These are phyloP conservation scores for Phytophthora tubulina DNA, from an alignment of 352 stramenopile species.

Conservation along the genomic window DNA sequence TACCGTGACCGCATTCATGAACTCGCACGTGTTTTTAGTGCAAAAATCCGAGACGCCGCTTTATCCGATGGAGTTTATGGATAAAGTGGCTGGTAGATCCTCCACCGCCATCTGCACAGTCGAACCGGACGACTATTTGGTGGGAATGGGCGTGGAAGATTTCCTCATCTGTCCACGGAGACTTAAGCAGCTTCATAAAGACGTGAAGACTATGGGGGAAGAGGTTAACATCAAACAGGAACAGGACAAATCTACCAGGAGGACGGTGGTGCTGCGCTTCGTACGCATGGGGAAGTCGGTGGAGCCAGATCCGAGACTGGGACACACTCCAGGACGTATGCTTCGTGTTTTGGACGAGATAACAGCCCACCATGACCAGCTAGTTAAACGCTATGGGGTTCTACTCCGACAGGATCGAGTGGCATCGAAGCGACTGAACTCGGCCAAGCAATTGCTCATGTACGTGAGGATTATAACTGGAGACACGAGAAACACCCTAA, in stretches of 20 bases:
- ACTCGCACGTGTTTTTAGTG: slow-evolving; percentile 65
- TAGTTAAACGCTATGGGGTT: slow-evolving; percentile 51
- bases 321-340: slow-evolving; percentile 55
- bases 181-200: slow-evolving; percentile 56
- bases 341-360: slow-evolving; percentile 61
- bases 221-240: slow-evolving; percentile 33
- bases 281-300: slow-evolving; percentile 58
- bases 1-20: slow-evolving; percentile 53
- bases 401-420: slow-evolving; percentile 51
- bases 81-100: slow-evolving; percentile 39
- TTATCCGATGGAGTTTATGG: slow-evolving; percentile 48
- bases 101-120: slow-evolving; percentile 87
- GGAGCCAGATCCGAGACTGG: slow-evolving; percentile 45
- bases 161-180: slow-evolving; percentile 58
- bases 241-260: slow-evolving; percentile 23
- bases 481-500: slow-evolving; percentile 44
- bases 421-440: slow-evolving; percentile 56
- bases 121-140: slow-evolving; percentile 93
- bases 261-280: slow-evolving; percentile 64
- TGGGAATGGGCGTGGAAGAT: slow-evolving; percentile 67
- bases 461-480: slow-evolving; percentile 62
- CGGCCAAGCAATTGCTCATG: slow-evolving; percentile 71
- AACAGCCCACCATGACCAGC: slow-evolving; percentile 35
- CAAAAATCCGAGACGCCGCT: slow-evolving; percentile 22
- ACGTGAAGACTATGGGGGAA: slow-evolving; percentile 37